These are phyloP conservation scores for Pneumocystis oryctolagi DNA, from an alignment of 1,139 yeast species.

Conservation along the genomic window DNA sequence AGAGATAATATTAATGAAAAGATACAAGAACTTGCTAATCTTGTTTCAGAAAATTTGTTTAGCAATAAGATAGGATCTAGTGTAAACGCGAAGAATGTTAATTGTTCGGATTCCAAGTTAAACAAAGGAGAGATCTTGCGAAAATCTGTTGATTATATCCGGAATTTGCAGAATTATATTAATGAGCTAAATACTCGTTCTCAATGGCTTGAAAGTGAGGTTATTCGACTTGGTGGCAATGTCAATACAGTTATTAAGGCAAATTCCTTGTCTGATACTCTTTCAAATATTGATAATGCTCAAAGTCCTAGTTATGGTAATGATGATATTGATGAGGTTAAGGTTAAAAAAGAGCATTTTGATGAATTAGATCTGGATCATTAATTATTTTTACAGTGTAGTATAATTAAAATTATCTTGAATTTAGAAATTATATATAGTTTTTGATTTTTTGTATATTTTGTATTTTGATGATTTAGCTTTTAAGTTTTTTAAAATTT, in stretches of 20 bases:
- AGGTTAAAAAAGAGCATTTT: neutral
- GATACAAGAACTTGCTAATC: constrained; percentile 60
- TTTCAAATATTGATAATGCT: neutral
- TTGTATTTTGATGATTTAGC: neutral
- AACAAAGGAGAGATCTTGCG: constrained; percentile 83
- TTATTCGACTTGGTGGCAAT: neutral
- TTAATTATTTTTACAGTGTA: neutral
- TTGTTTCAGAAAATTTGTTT: constrained; percentile 55
- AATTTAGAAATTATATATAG: neutral
- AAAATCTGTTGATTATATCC: constrained; percentile 72
- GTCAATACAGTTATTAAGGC: neutral
- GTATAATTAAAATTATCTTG: neutral
- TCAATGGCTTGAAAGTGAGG: constrained; percentile 17
- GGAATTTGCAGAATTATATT: constrained; percentile 54
- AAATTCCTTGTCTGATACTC: neutral
- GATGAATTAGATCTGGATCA: neutral
- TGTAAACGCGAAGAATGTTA: constrained; percentile 3
- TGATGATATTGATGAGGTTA: neutral
- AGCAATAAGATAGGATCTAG: constrained; percentile 12
- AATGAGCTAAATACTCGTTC: constrained; percentile 35
- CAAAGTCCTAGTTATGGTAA: neutral
- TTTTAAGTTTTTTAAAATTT: neutral
- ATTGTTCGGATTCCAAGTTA: constrained; percentile 38
- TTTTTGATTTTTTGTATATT: neutral
- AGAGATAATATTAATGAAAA: constrained; percentile 81